Base-by-base conservation (phyloP, 2,329 filamentous ascomycete species). In the Penicillium sp. region DNA sequence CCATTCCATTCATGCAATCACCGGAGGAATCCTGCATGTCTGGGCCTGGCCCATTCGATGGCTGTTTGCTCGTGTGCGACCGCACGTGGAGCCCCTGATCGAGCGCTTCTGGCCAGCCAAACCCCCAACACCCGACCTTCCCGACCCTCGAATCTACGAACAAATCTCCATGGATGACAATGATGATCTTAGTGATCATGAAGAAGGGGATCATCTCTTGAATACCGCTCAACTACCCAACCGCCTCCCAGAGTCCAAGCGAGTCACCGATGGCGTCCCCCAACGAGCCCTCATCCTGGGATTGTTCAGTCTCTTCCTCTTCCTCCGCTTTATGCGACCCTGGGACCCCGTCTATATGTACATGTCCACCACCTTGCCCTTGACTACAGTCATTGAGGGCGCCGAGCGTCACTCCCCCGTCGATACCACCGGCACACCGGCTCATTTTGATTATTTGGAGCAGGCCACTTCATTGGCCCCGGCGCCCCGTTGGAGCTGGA, bases 311-410 rank as follows among this genome's bases (percentile, higher is more conserved):
- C 56, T 61, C 27, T 59, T 72, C 10, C 47, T 67, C 9, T 50
- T 68, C 29, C 60, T 72, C 3, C 70, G 70, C 13, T 50, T 63
- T 23, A 27, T 67, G 27, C 70, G 71, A 4, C 71, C 71, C 1
- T 60, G 59, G 23, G 58, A 69, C 25, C 65, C 67, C 6, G 62
- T 68, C 0, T 69, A 67, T 31, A 60, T 61, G 38, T 70, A 70
- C 41, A 60, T 71, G 5, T 70, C 68, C 1, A 63, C 63, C 5
- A 60, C 66, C 5, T 45, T 70, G 7, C 61, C 66, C 7, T 48
- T 68, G 50, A 60, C 62, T 0, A 67, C 67, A 1, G 65, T 70
- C 46, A 29, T 63, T 7, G 63, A 58, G 3, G 63, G 62, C 9
- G 60, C 50, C 21, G 50, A 62, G 34, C 66, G 66, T 11, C 44